These are phyloP conservation scores for Gossypium davidsonii DNA, from an alignment of 441 rosid species.

Conservation along the genomic window DNA sequence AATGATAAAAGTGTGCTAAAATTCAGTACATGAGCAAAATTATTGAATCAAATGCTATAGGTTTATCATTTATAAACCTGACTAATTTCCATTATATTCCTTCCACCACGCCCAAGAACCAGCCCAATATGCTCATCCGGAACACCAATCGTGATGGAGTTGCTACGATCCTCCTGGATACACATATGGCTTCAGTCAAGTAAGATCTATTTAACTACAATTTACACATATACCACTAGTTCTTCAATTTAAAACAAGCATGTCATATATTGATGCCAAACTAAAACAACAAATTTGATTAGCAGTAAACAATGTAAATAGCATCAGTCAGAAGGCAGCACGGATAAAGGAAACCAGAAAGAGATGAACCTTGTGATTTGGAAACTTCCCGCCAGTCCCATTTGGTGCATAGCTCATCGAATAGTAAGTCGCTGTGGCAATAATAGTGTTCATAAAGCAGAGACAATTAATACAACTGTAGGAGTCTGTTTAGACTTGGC, in stretches of 20 bases:
- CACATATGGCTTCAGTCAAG: conserved; percentile 17
- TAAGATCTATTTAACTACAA: background rate
- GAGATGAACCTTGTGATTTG: conserved; percentile 70
- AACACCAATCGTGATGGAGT: conserved; percentile 77
- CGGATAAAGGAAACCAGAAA: conserved; percentile 20
- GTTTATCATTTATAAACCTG: conserved; percentile 45
- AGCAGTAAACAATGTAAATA: background rate
- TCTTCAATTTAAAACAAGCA: background rate
- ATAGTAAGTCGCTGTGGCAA: conserved; percentile 70
- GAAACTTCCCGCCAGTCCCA: conserved; percentile 72
- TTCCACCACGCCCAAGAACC: conserved; percentile 96
- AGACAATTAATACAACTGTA: background rate
- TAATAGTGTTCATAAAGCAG: conserved; percentile 24
- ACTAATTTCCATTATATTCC: conserved; percentile 89
- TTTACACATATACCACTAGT: background rate
- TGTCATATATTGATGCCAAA: background rate
- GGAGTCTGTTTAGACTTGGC: background rate
- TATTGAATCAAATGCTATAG: conserved; percentile 1
- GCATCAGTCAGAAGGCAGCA: background rate
- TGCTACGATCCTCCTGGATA: conserved; percentile 67
- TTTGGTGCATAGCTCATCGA: conserved; percentile 61
- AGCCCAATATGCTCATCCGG: conserved; percentile 87
- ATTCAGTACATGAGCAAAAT: conserved; percentile 2
- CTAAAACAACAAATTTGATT: background rate
- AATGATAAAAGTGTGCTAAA: background rate